phyloP scores from a whole-genome alignment of 1,284 basidiomycete species.

The Apiotrichum veenhuisii region DNA sequence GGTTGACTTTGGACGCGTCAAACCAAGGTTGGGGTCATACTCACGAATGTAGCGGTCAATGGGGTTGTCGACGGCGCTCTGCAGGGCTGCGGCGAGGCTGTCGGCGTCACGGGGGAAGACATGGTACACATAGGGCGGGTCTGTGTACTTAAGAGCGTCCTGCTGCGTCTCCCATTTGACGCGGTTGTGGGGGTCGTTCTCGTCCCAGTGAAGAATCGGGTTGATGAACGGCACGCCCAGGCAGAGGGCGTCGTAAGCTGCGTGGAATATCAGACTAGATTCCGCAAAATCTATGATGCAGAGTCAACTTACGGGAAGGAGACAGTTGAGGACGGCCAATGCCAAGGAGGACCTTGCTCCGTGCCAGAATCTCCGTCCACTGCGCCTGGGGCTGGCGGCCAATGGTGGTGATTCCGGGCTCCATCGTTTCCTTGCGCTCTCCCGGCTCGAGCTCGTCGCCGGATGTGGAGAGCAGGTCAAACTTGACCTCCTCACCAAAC shows the following conservation, averaged over 20 bases:
- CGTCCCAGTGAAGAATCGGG: constrained; percentile 38
- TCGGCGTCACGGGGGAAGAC: constrained; percentile 30
- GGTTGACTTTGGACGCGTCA: too few relatives aligned
- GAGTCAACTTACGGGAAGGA: constrained; percentile 12
- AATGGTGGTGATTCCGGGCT: constrained; percentile 9
- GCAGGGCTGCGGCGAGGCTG: constrained; percentile 26
- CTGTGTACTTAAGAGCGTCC: constrained; percentile 33
- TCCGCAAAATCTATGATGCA: not conserved
- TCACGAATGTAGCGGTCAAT: constrained; percentile 37
- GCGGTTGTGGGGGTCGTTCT: constrained; percentile 38
- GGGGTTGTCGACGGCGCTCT: constrained; percentile 25
- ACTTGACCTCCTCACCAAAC: constrained; percentile 12
- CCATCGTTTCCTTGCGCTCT: not conserved
- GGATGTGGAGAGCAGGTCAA: constrained; percentile 30
- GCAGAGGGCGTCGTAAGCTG: constrained; percentile 51
- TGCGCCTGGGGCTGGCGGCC: constrained; percentile 8
- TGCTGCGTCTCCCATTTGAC: constrained; percentile 47
- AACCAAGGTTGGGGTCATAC: constrained; percentile 1
- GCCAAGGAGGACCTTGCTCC: constrained; percentile 16
- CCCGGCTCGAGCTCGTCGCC: constrained; percentile 14
- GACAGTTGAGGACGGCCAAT: constrained; percentile 12
- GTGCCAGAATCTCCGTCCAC: constrained; percentile 10
- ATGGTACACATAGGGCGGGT: constrained; percentile 51
- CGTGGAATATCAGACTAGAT: not conserved
- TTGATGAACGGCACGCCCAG: constrained; percentile 53